Evolutionary conservation across 2,329 filamentous ascomycete species (phyloP), one percentile per base, ranked within the genome.

Genomic region (Colletotrichum lindemuthianum): DNA sequence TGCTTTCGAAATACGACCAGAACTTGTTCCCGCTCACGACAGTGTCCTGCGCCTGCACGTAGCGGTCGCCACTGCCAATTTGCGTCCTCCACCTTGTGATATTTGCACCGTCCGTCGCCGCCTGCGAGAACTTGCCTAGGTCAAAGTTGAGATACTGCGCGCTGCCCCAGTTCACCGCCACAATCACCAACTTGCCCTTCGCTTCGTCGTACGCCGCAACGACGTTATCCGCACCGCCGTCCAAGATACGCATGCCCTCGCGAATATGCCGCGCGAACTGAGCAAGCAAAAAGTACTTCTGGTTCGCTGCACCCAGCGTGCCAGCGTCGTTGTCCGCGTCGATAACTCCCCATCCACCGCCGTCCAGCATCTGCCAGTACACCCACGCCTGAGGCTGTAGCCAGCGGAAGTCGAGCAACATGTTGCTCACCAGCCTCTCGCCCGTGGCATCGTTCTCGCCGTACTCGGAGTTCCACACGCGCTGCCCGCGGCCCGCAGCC

Each of bases 331-430:
- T 80, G 66, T 79, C 73, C 3, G 72, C 79, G 11, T 76, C 74
- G 50, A 81, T 71, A 7, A 81, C 66, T 0, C 79, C 79, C 79
- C 78, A 81, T 12, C 78, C 78, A 10, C 72, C 70, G 9, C 72
- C 74, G 60, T 81, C 79, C 12, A 81, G 67, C 6, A 73, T 75
- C 68, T 81, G 79, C 78, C 79, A 81, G 69, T 80, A 80, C n/a
- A 78, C 74, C 79, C 79, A 81, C 8, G 73, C 79, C 1, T 75
- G 79, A 2, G 78, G 79, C 54, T 73, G 73, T 34, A 81, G 71
- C 74, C 73, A 78, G 41, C 71, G 69, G 54, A 81, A 74, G 70
- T 81, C 79, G 9, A 80, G 73, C 36, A 81, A 64, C 47, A 80
- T 67, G 59, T 79, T 78, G 52, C 69, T 73, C 8, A 69, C 75